phyloP scores from a whole-genome alignment of 768 basidiomycete species.

The Termitomyces sp. region DNA sequence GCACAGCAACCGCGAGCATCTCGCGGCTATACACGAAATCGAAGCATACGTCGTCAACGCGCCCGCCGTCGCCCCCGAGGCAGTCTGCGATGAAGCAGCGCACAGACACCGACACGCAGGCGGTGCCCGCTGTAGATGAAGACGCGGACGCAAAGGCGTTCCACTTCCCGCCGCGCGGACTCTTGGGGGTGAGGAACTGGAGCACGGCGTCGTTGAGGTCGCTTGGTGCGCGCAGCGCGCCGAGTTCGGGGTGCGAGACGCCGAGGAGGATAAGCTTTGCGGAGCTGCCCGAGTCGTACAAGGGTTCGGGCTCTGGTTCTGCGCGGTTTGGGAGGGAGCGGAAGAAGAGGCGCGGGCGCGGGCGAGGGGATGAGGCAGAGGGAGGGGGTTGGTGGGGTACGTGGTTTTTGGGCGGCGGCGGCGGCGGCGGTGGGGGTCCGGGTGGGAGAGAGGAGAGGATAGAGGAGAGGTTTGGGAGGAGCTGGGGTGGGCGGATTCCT shows the following conservation, averaged over 20 bases:
- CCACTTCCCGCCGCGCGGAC: slow-evolving; percentile 13
- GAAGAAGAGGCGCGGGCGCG: slow-evolving; percentile 21
- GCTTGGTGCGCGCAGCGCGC: slow-evolving; percentile 22
- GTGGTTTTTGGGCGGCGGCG: not conserved
- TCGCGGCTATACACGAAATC: slow-evolving; percentile 70
- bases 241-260: slow-evolving; percentile 46
- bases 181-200: not conserved
- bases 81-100: slow-evolving; percentile 34
- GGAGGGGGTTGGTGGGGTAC: slow-evolving; percentile 21
- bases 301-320: slow-evolving; percentile 26
- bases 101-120: not conserved
- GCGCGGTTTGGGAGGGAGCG: slow-evolving; percentile 28
- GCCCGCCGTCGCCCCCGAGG: slow-evolving; percentile 54
- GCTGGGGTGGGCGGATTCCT: slow-evolving; percentile 37
- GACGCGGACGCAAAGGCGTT: not conserved
- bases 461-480: slow-evolving; percentile 47
- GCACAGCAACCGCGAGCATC: slow-evolving; percentile 71
- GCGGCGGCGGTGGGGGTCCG: slow-evolving; percentile 17
- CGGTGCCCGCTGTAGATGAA: not conserved
- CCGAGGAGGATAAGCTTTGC: slow-evolving; percentile 81
- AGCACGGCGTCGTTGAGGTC: not conserved
- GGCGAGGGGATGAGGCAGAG: slow-evolving; percentile 9
- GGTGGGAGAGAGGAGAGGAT: slow-evolving; percentile 19
- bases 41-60: slow-evolving; percentile 52
- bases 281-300: slow-evolving; percentile 63